Conservation (phyloP, 2,329 filamentous ascomycete species). For the Sporothrix brasiliensis region DNA sequence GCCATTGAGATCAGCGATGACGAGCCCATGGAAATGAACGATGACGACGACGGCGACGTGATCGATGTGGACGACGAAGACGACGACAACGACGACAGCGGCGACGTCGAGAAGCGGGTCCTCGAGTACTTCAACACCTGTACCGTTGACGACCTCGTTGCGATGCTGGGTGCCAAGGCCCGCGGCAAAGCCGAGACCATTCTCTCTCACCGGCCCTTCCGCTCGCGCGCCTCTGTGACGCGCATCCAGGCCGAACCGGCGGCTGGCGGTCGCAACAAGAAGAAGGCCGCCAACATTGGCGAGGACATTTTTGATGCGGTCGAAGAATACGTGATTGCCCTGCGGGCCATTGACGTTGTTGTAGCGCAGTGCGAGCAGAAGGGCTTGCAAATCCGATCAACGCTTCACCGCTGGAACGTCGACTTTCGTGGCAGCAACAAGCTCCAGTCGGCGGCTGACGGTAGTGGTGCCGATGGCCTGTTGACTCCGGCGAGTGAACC, state of each 20-base stretch:
- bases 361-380: constrained; percentile 75
- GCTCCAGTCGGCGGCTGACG: constrained; percentile 41
- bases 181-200: constrained; percentile 70
- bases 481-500: constrained; percentile 45
- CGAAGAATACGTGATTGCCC: constrained; percentile 75
- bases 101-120: constrained; percentile 50
- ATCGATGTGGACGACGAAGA: constrained; percentile 37
- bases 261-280: constrained; percentile 44
- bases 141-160: constrained; percentile 72
- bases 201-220: constrained; percentile 75
- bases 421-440: constrained; percentile 50
- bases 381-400: constrained; percentile 59
- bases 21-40: constrained; percentile 34
- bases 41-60: constrained; percentile 42
- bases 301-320: constrained; percentile 56
- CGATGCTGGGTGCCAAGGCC: constrained; percentile 72
- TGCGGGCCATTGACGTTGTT: constrained; percentile 80
- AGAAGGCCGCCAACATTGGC: constrained; percentile 54
- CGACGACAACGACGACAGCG: constrained; percentile 39
- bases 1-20: constrained; percentile 41
- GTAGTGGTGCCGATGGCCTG: constrained; percentile 4
- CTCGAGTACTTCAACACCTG: constrained; percentile 84
- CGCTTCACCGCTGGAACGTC: constrained; percentile 54
- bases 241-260: constrained; percentile 59
- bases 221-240: constrained; percentile 65